Evolutionary conservation across 1,284 basidiomycete genomes (phyloP).

Genomic region (Peniophora sp.): DNA sequence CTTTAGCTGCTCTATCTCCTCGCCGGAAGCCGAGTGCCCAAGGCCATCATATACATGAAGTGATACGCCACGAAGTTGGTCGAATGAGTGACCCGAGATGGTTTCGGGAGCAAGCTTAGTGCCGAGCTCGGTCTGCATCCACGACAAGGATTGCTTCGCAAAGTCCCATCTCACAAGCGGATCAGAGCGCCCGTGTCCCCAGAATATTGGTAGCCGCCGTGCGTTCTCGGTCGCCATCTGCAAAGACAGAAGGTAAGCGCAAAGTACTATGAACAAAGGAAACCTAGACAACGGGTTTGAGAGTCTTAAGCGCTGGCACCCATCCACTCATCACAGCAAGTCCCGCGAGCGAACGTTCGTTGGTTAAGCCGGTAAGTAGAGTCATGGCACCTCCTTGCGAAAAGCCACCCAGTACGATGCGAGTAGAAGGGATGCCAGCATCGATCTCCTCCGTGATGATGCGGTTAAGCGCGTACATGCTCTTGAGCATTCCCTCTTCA

Average conservation of each 20-base stretch:
- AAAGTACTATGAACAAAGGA: conserved; percentile 2
- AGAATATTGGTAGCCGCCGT: conserved; percentile 70
- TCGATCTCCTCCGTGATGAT: conserved; percentile 73
- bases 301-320: conserved; percentile 59
- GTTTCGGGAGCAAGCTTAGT: conserved; percentile 17
- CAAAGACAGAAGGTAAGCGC: conserved; percentile 4
- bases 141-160: conserved; percentile 43
- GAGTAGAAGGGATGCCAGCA: conserved; percentile 55
- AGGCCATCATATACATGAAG: conserved; percentile 56
- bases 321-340: conserved; percentile 71
- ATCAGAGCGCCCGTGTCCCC: conserved; percentile 82
- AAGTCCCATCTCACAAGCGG: conserved; percentile 54
- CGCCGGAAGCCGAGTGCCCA: conserved; percentile 51
- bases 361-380: conserved; percentile 64
- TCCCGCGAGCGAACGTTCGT: conserved; percentile 65
- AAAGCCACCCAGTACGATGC: conserved; percentile 81
- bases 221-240: conserved; percentile 55
- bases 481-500: conserved; percentile 65
- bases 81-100: background rate
- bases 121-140: conserved; percentile 42
- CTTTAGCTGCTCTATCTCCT: conserved; percentile 62
- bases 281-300: conserved; percentile 26
- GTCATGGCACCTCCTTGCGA: conserved; percentile 82
- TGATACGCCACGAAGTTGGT: conserved; percentile 16
- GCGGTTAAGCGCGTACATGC: conserved; percentile 53